phyloP scores from a whole-genome alignment of 2,329 filamentous ascomycete genomes.

The Calonectria leucothoes region DNA sequence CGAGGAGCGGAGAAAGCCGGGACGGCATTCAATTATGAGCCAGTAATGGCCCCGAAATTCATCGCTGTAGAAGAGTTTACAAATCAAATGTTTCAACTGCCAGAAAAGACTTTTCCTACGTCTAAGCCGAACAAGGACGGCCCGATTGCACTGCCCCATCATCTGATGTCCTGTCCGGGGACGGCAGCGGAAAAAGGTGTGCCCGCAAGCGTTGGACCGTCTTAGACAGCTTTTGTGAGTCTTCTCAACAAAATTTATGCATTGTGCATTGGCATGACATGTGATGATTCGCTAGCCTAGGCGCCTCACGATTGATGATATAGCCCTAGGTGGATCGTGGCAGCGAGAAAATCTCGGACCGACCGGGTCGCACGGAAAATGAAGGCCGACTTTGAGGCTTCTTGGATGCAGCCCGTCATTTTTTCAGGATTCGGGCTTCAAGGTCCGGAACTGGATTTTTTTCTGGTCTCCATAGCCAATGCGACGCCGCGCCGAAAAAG shows the following conservation, averaged over 20 bases:
- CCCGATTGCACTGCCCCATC: neutral
- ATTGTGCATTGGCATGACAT: neutral
- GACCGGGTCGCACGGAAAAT: neutral
- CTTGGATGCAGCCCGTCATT: neutral
- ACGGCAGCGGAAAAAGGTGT: neutral
- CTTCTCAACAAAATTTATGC: neutral
- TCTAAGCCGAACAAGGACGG: neutral
- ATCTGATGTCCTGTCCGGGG: neutral
- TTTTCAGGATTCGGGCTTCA: neutral
- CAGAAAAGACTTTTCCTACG: neutral
- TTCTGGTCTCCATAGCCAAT: neutral
- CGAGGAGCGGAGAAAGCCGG: neutral
- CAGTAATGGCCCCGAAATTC: neutral
- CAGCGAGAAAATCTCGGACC: neutral
- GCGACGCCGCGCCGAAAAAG: neutral
- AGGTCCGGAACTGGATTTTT: neutral
- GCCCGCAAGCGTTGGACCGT: neutral
- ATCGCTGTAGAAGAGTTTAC: neutral
- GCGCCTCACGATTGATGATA: neutral
- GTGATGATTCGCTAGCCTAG: neutral
- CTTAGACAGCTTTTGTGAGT: neutral
- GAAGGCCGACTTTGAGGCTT: neutral
- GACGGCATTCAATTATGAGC: neutral
- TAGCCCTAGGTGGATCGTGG: neutral
- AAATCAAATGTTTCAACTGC: neutral